These are phyloP conservation scores for Jamesozyma jinghongensis DNA, from an alignment of 805 yeast genomes.

Conservation along the genomic window DNA sequence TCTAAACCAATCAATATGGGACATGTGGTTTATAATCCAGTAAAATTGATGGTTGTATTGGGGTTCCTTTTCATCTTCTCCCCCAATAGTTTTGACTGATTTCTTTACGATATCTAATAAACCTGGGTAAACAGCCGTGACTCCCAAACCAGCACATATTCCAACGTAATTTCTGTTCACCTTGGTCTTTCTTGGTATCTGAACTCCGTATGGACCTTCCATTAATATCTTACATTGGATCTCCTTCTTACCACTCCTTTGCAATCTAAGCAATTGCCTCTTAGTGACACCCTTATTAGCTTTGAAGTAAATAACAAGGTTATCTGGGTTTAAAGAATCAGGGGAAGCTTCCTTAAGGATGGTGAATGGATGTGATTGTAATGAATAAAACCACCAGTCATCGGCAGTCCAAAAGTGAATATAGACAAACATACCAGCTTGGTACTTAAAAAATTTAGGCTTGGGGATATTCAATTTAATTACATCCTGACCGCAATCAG, in stretches of 20 bases:
- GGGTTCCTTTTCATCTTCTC: constrained; percentile 1
- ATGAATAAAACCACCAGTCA: constrained; percentile 39
- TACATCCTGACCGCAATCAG: constrained; percentile 24
- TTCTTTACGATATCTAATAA: constrained; percentile 25
- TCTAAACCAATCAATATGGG: constrained; percentile 41
- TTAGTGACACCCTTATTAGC: constrained; percentile 52
- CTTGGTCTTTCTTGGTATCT: constrained; percentile 30
- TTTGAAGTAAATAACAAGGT: constrained; percentile 37
- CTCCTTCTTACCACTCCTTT: constrained; percentile 24
- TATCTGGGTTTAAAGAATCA: constrained; percentile 20
- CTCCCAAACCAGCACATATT: constrained; percentile 46
- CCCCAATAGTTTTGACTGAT: constrained; percentile 5
- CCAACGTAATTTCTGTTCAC: constrained; percentile 34
- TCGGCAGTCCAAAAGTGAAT: constrained; percentile 46
- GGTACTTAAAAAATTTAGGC: constrained; percentile 40
- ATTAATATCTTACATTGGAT: constrained; percentile 34
- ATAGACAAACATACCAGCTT: constrained; percentile 50
- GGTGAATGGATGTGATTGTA: constrained; percentile 69
- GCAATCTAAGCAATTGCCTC: constrained; percentile 30
- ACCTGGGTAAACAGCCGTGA: constrained; percentile 43
- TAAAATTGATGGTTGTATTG: constrained; percentile 35
- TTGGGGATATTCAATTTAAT: constrained; percentile 35
- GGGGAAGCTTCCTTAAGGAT: constrained; percentile 34
- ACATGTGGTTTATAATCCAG: constrained; percentile 55
- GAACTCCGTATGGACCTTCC: constrained; percentile 58